Conservation (phyloP, 192 early-diverging fungal genomes). For the Podila minutissima region DNA sequence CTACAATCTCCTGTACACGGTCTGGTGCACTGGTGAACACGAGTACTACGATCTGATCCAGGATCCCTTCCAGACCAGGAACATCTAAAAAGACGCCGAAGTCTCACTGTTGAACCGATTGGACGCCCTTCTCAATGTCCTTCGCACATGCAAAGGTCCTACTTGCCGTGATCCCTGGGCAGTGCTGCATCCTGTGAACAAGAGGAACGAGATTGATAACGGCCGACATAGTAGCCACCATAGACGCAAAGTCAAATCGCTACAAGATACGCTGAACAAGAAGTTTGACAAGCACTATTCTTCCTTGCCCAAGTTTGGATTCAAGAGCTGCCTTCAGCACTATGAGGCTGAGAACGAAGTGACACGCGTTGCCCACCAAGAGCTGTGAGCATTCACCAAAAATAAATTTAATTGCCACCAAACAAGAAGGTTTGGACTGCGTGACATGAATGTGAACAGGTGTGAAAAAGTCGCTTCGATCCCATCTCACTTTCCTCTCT, state of each 20-base stretch:
- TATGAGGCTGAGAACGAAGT: conserved; percentile 47
- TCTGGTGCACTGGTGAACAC: conserved; percentile 67
- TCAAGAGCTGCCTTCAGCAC: conserved; percentile 50
- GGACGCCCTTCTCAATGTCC: conserved; percentile 62
- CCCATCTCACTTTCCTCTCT: no score
- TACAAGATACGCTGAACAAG: conserved; percentile 57
- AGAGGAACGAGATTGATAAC: conserved; percentile 8
- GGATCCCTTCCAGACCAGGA: conserved; percentile 68
- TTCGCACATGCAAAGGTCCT: conserved; percentile 61
- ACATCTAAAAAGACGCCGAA: conserved; percentile 56
- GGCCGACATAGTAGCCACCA: neutral
- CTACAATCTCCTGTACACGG: conserved; percentile 62
- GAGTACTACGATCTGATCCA: conserved; percentile 64
- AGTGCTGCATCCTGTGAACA: conserved; percentile 53
- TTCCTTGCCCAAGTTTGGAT: conserved; percentile 51
- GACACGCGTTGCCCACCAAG: conserved; percentile 11
- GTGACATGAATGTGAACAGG: no score
- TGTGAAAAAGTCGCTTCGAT: no score
- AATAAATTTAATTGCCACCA: neutral
- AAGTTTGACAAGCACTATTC: conserved; percentile 63
- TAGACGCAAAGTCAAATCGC: conserved; percentile 22
- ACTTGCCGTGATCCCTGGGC: conserved; percentile 69
- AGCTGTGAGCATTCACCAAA: conserved; percentile 5
- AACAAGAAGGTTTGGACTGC: no score
- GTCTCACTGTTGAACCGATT: conserved; percentile 58